Evolutionary conservation across 2,329 filamentous ascomycete genomes (phyloP), one percentile per base, ranked within the genome.

Genomic region (Aspergillus ustus): DNA sequence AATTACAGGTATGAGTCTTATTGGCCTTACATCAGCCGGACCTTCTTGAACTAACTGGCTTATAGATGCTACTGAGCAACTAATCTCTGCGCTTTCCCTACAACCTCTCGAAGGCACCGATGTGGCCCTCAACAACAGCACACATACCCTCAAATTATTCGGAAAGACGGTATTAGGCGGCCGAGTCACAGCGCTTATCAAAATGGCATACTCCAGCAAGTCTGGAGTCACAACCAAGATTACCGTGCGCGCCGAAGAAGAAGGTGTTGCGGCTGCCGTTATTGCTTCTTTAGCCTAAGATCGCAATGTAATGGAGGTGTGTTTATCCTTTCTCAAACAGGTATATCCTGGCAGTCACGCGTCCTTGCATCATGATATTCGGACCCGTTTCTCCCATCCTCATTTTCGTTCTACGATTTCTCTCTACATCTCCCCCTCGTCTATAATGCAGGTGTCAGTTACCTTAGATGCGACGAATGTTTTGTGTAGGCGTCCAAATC

Each of bases 161-260:
- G 95, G 95, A 75, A 98, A 97, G 87, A 97, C 92, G 48, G 89
- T 98, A 65, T 89, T 87, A 37, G 95, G 94, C 40, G 95, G 95
- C 68, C 90, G 90, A 72, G 94, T 99, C 17, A 92, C 93, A 59
- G 91, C 91, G 63, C 89, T 87, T 67, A 88, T 98, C 66, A 87
- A 93, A 78, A 97, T 99, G 93, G 95, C 93, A 1, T 97, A 88
- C 80, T 96, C 92, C 64, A 88, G 91, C 71, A 97, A 96, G 85
- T 90, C 89, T 53, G 95, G 95, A 56, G 93, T 98, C 28, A 97
- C 95, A 61, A 96, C 94, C 73, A 98, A 98, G 86, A 92, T 99
- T 70, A 91, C 90, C 56, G 91, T 94, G 63, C 87, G 95, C 74
- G 91, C 91, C 76, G 95, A 99, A 78, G 95, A 99, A 80, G 92